Percentiles rank a stretch among this genome's conserved stretches.
These are phyloP conservation scores for Beta macrorhiza DNA, from an alignment of 179 eudicot species.

Conservation along the genomic window DNA sequence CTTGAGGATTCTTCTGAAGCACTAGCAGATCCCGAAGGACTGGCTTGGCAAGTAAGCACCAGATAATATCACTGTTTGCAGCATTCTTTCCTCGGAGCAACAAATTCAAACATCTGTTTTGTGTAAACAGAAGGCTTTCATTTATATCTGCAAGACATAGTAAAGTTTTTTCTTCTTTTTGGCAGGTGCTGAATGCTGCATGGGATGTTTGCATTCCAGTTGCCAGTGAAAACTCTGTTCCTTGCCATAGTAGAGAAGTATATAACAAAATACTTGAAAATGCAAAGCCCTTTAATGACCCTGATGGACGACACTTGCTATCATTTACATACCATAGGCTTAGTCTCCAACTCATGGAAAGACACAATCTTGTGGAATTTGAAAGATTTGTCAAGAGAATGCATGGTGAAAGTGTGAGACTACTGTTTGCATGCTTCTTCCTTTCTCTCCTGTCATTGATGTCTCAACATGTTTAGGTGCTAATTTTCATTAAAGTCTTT, in stretches of 20 bases:
- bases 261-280: constrained; percentile 66
- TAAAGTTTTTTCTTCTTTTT: neutral
- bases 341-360: constrained; percentile 60
- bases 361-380: constrained; percentile 59
- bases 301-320: constrained; percentile 68
- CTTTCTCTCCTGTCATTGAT: neutral
- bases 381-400: constrained; percentile 81
- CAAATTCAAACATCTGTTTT: neutral
- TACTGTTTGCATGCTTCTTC: neutral
- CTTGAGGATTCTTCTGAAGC: constrained; percentile 54
- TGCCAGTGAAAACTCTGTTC: constrained; percentile 62
- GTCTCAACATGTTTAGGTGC: neutral
- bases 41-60: constrained; percentile 84
- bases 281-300: constrained; percentile 76
- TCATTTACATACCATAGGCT: constrained; percentile 74
- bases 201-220: constrained; percentile 73
- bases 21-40: constrained; percentile 71
- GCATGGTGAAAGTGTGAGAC: constrained; percentile 54
- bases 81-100: neutral
- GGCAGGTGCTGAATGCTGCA: constrained; percentile 82
- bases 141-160: neutral
- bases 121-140: neutral
- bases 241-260: constrained; percentile 67
- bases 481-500: neutral
- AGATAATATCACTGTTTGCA: constrained; percentile 2